phyloP scores from a whole-genome alignment of 371 early-diverging fungal genomes.

The Dichotomocladium elegans region DNA sequence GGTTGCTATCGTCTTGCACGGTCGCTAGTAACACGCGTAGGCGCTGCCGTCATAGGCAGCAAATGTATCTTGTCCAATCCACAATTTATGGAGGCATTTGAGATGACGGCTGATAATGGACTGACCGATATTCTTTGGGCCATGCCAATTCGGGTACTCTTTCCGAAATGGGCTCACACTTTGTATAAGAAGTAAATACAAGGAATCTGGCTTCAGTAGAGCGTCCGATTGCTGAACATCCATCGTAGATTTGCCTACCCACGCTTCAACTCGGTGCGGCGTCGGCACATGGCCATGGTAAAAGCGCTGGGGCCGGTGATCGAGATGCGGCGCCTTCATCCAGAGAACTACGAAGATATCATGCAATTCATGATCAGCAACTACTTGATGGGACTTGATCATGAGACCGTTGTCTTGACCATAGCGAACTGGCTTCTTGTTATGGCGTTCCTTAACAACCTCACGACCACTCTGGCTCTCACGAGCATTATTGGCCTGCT shows the following conservation, averaged over 20 bases:
- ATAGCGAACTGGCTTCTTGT: conserved; percentile 12
- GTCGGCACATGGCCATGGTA: too few relatives aligned
- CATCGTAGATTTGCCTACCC: not conserved
- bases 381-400: not conserved
- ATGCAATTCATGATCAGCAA: not conserved
- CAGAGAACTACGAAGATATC: too few relatives aligned
- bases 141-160: too few relatives aligned
- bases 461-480: conserved; percentile 12
- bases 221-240: too few relatives aligned
- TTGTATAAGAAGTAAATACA: too few relatives aligned
- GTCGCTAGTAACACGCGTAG: not conserved
- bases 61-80: not conserved
- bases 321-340: too few relatives aligned
- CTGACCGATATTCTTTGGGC: conserved; percentile 3
- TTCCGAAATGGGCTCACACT: too few relatives aligned
- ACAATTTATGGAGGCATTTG: conserved; percentile 4
- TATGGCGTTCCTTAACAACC: conserved; percentile 37
- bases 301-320: too few relatives aligned
- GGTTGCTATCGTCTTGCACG: not conserved
- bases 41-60: conserved; percentile 7
- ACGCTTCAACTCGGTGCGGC: too few relatives aligned
- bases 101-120: conserved; percentile 4
- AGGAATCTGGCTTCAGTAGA: too few relatives aligned
- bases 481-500: not conserved
- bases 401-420: conserved; percentile 6